Conservation (phyloP, 2,329 filamentous ascomycete species). For the Curvularia spicifera region DNA sequence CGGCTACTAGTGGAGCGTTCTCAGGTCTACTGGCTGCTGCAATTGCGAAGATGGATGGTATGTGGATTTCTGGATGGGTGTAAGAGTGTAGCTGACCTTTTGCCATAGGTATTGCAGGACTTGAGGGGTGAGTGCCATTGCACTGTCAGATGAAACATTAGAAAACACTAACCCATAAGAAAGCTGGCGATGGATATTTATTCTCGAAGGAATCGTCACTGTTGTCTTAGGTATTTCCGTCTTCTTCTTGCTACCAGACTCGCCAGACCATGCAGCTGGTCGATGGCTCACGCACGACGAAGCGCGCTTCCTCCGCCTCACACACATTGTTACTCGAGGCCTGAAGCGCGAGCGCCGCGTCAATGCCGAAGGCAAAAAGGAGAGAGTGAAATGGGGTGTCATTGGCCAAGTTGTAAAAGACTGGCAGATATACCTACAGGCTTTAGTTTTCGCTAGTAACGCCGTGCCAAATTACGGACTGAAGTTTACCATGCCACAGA, state of each 20-base stretch:
- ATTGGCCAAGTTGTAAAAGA: conserved; percentile 52
- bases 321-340: conserved; percentile 34
- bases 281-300: conserved; percentile 61
- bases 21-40: conserved; percentile 63
- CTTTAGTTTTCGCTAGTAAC: conserved; percentile 47
- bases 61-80: conserved; percentile 48
- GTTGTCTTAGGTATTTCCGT: conserved; percentile 45
- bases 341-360: conserved; percentile 15
- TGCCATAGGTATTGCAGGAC: background rate
- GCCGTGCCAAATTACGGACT: conserved; percentile 47
- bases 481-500: conserved; percentile 32
- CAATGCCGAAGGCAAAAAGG: conserved; percentile 25
- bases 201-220: conserved; percentile 32
- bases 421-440: conserved; percentile 57
- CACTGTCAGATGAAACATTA: background rate
- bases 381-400: conserved; percentile 22
- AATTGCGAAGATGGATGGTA: conserved; percentile 68
- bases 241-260: conserved; percentile 67
- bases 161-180: background rate
- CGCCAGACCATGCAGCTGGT: conserved; percentile 62
- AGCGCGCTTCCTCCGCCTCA: conserved; percentile 44
- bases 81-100: conserved; percentile 26
- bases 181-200: conserved; percentile 1
- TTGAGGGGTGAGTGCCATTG: background rate
- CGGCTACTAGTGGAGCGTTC: conserved; percentile 65